Conservation (phyloP, 2,329 filamentous ascomycete species). For the Fusarium foetens region DNA sequence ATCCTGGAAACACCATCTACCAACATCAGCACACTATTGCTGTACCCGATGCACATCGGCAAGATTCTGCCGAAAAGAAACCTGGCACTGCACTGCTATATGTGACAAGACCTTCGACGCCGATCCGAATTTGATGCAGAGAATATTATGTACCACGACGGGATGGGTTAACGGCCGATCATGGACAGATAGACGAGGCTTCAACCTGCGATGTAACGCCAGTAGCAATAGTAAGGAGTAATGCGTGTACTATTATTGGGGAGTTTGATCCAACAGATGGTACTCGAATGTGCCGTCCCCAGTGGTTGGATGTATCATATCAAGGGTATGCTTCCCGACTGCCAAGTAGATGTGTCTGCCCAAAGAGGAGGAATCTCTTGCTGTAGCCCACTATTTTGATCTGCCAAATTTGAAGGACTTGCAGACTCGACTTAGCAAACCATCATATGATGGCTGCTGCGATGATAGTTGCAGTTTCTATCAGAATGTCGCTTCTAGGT, state of each 20-base stretch:
- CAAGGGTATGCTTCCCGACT: not conserved
- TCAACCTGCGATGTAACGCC: not conserved
- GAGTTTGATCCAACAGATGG: not conserved
- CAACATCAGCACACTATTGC: not conserved
- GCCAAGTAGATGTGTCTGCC: not conserved
- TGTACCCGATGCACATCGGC: not conserved
- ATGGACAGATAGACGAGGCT: not conserved
- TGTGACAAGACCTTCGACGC: not conserved
- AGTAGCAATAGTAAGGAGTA: too few relatives aligned
- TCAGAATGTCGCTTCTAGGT: not conserved
- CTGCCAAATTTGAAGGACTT: not conserved
- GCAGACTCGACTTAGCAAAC: too few relatives aligned
- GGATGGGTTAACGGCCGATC: not conserved
- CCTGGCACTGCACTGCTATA: not conserved
- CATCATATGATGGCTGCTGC: not conserved
- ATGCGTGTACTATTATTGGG: not conserved
- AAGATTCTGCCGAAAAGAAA: not conserved
- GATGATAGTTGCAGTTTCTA: not conserved
- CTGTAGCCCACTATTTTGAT: not conserved
- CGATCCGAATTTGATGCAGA: not conserved
- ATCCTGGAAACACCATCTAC: not conserved
- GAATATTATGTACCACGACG: not conserved
- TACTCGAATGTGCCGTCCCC: not conserved
- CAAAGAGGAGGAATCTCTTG: not conserved
- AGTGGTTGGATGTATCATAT: not conserved